Base-by-base conservation (phyloP, 2,329 filamentous ascomycete species). In the Claviceps sp. region DNA sequence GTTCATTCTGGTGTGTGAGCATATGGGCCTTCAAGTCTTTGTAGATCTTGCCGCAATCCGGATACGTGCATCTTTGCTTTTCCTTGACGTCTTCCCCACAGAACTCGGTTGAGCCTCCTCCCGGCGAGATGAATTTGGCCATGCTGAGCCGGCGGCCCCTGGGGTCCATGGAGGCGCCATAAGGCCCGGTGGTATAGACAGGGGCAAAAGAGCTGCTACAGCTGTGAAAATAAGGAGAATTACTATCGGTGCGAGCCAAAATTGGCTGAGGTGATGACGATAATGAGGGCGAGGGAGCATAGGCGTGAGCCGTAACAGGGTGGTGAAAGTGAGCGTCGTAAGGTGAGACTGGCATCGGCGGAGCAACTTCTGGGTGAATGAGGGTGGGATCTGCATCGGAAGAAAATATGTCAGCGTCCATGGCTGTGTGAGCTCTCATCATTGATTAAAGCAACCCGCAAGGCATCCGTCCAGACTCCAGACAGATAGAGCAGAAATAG, bases 11-110 rank as follows among this genome's bases (percentile, higher is more conserved):
- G 67, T 96, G 90, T 0, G 90, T 96, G 65, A 95, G 79, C 85
- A 94, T 91, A 68, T 96, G 90, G 8, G 90, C 89, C 69, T 91
- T 91, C 57, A 95, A 73, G 63, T 95, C 89, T 70, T 94, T 94
- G 77, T 94, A 94, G 53, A 84, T 76, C 61, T 86, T 83, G 57
- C 89, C 88, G 61, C 89, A 95, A 53, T 91, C 88, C 6, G 85
- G 82, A 62, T 89, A 83, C 1, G 87, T 86, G 73, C 89, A 95
- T 56, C 86, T 76, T 60, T 78, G 76, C 69, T 80, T 80, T 64
- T 87, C 84, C 62, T 85, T 83, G 54, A 73, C 67, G 62, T 85
- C 82, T 52, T 80, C 73, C 53, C 75, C 77, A 63, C 78, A 84
- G 59, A 76, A 75, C 70, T 79, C 82, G 67, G 57, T 78, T 70